Evolutionary conservation across 495 filamentous ascomycete genomes (phyloP).

Genomic region (Podospora australis): DNA sequence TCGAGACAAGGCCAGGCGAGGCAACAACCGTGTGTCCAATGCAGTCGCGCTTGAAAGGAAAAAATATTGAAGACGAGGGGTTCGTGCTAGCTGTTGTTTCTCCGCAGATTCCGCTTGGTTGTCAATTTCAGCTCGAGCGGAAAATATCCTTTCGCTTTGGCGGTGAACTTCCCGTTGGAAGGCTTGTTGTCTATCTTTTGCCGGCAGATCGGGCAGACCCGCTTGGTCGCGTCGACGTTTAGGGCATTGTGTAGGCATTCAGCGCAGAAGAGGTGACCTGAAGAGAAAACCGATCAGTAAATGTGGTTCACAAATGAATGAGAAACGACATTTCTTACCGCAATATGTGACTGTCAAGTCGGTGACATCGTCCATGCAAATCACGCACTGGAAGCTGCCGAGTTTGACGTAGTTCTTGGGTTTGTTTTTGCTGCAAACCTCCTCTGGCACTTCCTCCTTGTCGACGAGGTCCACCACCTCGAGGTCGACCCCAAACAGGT

Average conservation of each 20-base stretch:
- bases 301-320: background rate
- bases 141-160: constrained; percentile 40
- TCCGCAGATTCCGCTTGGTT: constrained; percentile 43
- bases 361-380: constrained; percentile 75
- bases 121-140: constrained; percentile 57
- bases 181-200: constrained; percentile 50
- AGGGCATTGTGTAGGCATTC: constrained; percentile 72
- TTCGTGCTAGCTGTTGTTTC: background rate
- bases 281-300: background rate
- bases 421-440: constrained; percentile 41
- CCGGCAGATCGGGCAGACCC: constrained; percentile 48
- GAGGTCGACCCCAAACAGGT: constrained; percentile 15
- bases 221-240: constrained; percentile 47
- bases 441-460: constrained; percentile 50
- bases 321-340: constrained; percentile 50
- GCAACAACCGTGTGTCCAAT: no score
- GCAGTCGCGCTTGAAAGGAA: no score
- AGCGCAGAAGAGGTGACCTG: constrained; percentile 83
- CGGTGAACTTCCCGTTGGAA: constrained; percentile 27
- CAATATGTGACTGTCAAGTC: constrained; percentile 74
- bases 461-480: constrained; percentile 53
- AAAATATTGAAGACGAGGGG: no score
- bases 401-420: constrained; percentile 49
- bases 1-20: no score
- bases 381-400: constrained; percentile 62